Conservation (phyloP, 768 basidiomycete species). For the Tulasnella sp. region DNA sequence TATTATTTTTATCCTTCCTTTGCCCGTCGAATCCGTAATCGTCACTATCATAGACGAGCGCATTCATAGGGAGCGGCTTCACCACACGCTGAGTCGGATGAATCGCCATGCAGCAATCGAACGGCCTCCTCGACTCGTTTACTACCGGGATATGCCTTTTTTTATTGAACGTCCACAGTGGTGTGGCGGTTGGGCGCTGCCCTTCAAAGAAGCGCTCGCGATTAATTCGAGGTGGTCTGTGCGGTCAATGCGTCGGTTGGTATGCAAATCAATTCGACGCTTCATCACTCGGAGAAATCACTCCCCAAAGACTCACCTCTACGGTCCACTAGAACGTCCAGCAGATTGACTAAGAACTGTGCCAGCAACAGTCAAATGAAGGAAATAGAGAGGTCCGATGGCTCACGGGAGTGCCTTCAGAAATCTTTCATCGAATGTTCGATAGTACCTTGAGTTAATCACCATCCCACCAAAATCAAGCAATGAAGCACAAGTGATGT, state of each 20-base stretch:
- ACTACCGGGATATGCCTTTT: neutral
- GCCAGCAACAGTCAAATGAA: no score
- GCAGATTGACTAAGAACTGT: no score
- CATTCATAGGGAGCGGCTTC: conserved; percentile 1
- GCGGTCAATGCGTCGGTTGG: conserved; percentile 15
- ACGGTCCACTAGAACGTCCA: no score
- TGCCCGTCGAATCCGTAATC: neutral
- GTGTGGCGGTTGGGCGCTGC: neutral
- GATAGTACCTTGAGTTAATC: no score
- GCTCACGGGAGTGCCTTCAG: no score
- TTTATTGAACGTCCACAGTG: neutral
- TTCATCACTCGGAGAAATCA: no score
- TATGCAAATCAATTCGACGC: neutral
- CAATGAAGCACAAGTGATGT: neutral
- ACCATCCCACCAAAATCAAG: no score
- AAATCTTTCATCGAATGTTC: no score
- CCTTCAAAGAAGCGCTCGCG: neutral
- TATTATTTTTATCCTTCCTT: no score
- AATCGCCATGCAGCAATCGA: neutral
- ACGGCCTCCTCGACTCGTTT: neutral
- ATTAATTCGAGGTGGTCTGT: conserved; percentile 12
- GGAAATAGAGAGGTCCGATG: no score
- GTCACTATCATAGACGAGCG: neutral
- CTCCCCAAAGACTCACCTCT: no score
- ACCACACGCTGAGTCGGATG: neutral